Evolutionary conservation across 257 asterid genomes (phyloP), one percentile per base, ranked within the genome.

Genomic region (Nicotiana tabacum): DNA sequence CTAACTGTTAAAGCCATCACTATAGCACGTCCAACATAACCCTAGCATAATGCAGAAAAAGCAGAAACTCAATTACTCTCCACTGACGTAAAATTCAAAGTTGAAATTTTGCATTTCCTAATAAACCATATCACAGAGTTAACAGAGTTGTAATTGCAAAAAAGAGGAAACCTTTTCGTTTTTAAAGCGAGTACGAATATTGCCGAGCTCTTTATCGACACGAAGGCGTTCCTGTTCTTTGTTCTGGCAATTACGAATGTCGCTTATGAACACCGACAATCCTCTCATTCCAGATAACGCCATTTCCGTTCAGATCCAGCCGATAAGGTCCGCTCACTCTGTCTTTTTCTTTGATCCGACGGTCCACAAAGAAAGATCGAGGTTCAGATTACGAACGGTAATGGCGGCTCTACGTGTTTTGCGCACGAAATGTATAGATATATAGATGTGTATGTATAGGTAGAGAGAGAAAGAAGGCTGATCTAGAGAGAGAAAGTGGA

Each of bases 281-380:
- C 99, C 99, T 86, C 99, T 87, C 99, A 96, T 96, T 86, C 99
- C 99, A 69, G 99, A 96, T 84, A 94, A 92, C 92, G 98, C 99
- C 99, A 96, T 96, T 84, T 70, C 83, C 83, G 95, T 91, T 93
- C 95, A 93, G 83, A 87, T 81, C 83, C 83, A 46, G 33, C 76
- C 57, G 61, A 61, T 21, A 61, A 66, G 82, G 86, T 43, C 55
- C 77, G 77, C 66, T 62, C 69, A 87, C 76, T 67, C 27, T 17
- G 9, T 8, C 79, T 85, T 81, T 84, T 82, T 66, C 85, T 88
- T 84, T 88, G 95, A 93, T 91, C 95, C 92, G 87, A 87, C 86
- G 87, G 84, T 81, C 57, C 78, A 70, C 62, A 83, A 82, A 74
- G 80, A 17, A 37, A n/a, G 83, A 64, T 80, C 64, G 77, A 80